Evolutionary conservation across 768 basidiomycete genomes (phyloP), one percentile per base, ranked within the genome.

Genomic region (Tricholoma sp.): DNA sequence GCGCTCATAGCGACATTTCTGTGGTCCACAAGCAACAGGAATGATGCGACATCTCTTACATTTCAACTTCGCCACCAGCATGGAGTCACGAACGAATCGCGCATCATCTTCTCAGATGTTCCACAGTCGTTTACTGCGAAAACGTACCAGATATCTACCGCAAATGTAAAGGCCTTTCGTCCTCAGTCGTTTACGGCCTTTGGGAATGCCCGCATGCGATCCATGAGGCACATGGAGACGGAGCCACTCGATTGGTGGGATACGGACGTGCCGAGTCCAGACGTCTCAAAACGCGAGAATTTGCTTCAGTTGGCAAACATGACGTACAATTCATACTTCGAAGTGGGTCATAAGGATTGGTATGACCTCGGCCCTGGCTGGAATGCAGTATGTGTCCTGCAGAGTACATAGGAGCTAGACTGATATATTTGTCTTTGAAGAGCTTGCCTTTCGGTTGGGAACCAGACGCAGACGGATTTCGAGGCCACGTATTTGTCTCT

Each of bases 401-500:
- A 35, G 3, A 49, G 34, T 57, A 21, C 12, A 54, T 8, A 24
- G 39, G 16, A 27, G 14, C 24, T 14, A 19, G 46, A 37, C 35
- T 53, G 18, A 50, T 21, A 41, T 22, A 22, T 11, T 54, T 3
- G 5, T 11, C 9, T 57, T 35, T 16, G 14, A 59, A 90, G 84
- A 81, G 78, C 27, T 74, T 77, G 27, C 89, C 94, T 0, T 87
- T 94, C 63, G 96, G 96, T 11, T 98, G 95, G 94, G 84, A 89
- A 61, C 86, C 89, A 0, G 82, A 87, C 22, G 85, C 85, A n/a
- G 91, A 97, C 67, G 94, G 94, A 0, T 82, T 98, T 58, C 81
- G 96, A 46, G 96, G 96, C 0, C 94, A 98, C 64, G 74, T 98
- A 19, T 97, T 96, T 63, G 89, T 88, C n/a, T 83, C 84, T 0